Percentiles rank a stretch among this genome's conserved stretches.
Conservation (phyloP, 106 monocot species). For the Alisma plantagoaquatica region DNA sequence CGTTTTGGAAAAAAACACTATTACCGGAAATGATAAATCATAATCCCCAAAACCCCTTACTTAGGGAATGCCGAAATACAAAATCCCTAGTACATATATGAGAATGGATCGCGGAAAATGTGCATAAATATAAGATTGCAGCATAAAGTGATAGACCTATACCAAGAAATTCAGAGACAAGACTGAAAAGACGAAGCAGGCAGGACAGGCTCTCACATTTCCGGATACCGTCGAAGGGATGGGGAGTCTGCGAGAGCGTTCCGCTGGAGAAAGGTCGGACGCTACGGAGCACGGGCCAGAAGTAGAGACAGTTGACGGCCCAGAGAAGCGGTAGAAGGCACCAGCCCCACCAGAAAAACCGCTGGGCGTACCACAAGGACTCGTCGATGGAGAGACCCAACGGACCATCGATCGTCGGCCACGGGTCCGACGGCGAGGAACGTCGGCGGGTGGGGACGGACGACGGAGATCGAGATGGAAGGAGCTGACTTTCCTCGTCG, state of each 20-base stretch:
- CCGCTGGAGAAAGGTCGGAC: neutral
- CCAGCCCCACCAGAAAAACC: constrained; percentile 68
- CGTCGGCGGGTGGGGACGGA: constrained; percentile 16
- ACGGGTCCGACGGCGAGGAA: constrained; percentile 4
- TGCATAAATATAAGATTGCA: too few species aligned
- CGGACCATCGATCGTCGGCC: constrained; percentile 85
- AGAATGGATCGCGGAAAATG: too few species aligned
- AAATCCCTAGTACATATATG: too few species aligned
- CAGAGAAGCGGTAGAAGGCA: constrained; percentile 66
- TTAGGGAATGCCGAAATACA: too few species aligned
- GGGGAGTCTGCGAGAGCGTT: constrained; percentile 25
- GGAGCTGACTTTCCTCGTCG: constrained; percentile 41
- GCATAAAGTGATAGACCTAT: too few species aligned
- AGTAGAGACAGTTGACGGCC: constrained; percentile 85
- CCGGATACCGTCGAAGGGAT: neutral
- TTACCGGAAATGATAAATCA: too few species aligned
- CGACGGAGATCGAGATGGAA: too few species aligned
- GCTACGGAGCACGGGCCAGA: constrained; percentile 70
- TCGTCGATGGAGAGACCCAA: constrained; percentile 64
- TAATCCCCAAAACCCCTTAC: too few species aligned
- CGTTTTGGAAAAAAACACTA: too few species aligned
- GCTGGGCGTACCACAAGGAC: constrained; percentile 44
- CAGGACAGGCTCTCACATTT: constrained; percentile 4
- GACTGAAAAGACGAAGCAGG: too few species aligned
- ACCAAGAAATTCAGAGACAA: too few species aligned